These are phyloP conservation scores for Arabidopsis hybrid DNA, from an alignment of 441 rosid genomes.

Conservation along the genomic window DNA sequence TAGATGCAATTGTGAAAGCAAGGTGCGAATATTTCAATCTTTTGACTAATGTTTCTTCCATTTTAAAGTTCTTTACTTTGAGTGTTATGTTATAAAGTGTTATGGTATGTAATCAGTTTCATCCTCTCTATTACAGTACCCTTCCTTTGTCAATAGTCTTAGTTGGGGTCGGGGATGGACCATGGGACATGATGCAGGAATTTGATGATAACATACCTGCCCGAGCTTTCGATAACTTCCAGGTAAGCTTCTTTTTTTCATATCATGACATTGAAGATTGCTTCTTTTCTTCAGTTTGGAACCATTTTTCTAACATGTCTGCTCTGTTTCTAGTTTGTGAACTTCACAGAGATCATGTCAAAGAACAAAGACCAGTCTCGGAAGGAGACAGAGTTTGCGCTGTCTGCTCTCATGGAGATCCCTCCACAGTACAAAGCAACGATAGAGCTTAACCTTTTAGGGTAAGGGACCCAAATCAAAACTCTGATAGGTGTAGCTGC, in stretches of 20 bases:
- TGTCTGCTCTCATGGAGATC: constrained; percentile 78
- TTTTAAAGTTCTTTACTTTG: background rate
- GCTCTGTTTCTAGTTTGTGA: constrained; percentile 63
- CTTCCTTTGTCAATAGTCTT: constrained; percentile 75
- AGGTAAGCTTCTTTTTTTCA: constrained; percentile 44
- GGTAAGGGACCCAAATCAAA: constrained; percentile 47
- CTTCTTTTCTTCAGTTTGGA: background rate
- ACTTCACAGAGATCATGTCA: constrained; percentile 76
- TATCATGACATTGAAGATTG: background rate
- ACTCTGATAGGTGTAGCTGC: background rate
- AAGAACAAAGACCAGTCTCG: constrained; percentile 54
- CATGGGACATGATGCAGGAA: constrained; percentile 87
- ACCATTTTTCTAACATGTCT: background rate
- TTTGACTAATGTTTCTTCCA: constrained; percentile 12
- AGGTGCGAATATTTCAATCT: constrained; percentile 50
- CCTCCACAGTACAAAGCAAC: constrained; percentile 83
- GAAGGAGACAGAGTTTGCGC: constrained; percentile 77
- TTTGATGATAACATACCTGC: constrained; percentile 84
- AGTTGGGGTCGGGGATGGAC: constrained; percentile 87
- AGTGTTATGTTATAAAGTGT: background rate
- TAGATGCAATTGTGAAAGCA: constrained; percentile 73
- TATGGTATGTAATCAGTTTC: constrained; percentile 15
- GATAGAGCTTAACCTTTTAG: constrained; percentile 64
- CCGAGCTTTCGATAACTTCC: constrained; percentile 81
- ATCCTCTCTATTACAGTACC: constrained; percentile 48